Evolutionary conservation across 257 asterid species (phyloP).

Genomic region (Anisodus acutangulus): DNA sequence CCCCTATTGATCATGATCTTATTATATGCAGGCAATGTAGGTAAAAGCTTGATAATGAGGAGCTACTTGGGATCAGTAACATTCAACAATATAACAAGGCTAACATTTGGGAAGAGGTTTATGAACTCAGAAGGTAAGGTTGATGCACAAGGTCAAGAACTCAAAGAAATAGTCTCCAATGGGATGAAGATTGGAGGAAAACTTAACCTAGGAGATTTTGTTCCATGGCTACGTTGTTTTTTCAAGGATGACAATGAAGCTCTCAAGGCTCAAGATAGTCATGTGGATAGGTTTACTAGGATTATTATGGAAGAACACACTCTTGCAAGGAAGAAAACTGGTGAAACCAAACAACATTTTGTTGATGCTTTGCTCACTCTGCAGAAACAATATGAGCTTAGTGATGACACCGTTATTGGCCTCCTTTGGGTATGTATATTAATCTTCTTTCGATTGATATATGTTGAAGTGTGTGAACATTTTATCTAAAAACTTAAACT

Average conservation of each 20-base stretch:
- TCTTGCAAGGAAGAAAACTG: conserved; percentile 31
- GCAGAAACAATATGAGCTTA: conserved; percentile 31
- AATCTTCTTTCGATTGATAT: too few species aligned
- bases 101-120: conserved; percentile 30
- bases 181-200: conserved; percentile 36
- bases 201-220: conserved; percentile 25
- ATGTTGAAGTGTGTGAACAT: too few species aligned
- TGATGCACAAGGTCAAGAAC: conserved; percentile 33
- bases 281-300: conserved; percentile 33
- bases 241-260: conserved; percentile 30
- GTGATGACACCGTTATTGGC: conserved; percentile 32
- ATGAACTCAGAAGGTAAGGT: conserved; percentile 19
- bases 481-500: too few species aligned
- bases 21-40: conserved; percentile 21
- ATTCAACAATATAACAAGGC: conserved; percentile 39
- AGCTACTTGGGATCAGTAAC: conserved; percentile 32
- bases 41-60: conserved; percentile 26
- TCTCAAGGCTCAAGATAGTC: conserved; percentile 27
- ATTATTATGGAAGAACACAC: conserved; percentile 34
- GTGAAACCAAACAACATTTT: conserved; percentile 31
- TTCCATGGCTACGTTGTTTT: conserved; percentile 37
- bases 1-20: background rate
- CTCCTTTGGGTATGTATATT: conserved; percentile 32
- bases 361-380: conserved; percentile 38
- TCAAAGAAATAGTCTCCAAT: conserved; percentile 30